Conservation (phyloP, 2,329 filamentous ascomycete genomes). For the Ceratocystis lukuohia region DNA sequence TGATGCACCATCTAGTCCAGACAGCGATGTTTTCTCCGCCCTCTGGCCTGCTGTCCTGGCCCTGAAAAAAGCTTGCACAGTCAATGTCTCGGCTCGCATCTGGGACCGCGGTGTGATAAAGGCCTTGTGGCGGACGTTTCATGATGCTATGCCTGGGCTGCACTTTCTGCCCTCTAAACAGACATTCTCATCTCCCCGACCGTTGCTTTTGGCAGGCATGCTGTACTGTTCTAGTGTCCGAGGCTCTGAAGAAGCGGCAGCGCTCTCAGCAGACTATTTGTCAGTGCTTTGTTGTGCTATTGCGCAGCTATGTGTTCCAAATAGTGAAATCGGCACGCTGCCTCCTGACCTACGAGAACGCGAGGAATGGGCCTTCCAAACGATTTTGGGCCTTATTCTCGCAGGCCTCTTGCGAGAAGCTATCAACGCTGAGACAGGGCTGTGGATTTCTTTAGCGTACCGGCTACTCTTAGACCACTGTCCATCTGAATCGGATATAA, state of each 20-base stretch:
- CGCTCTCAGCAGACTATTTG: conserved; percentile 30
- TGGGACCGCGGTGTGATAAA: conserved; percentile 27
- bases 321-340: conserved; percentile 23
- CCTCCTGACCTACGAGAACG: conserved; percentile 21
- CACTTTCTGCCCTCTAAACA: conserved; percentile 34
- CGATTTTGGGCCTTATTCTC: conserved; percentile 31
- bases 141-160: conserved; percentile 33
- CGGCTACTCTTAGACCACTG: conserved; percentile 31
- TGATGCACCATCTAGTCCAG: conserved; percentile 10
- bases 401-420: conserved; percentile 31
- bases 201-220: conserved; percentile 32
- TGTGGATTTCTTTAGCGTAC: conserved; percentile 34
- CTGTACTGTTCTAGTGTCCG: conserved; percentile 31
- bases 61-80: conserved; percentile 24
- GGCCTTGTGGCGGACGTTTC: conserved; percentile 29
- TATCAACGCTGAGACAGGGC: conserved; percentile 31
- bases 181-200: conserved; percentile 31
- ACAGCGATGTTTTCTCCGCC: conserved; percentile 20
- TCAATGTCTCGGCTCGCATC: conserved; percentile 23
- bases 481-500: conserved; percentile 28
- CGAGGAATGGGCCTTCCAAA: conserved; percentile 32
- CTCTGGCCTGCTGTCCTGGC: conserved; percentile 26
- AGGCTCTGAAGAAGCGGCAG: conserved; percentile 26
- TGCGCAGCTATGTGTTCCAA: conserved; percentile 30
- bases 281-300: conserved; percentile 29